Conservation (phyloP, 2,329 filamentous ascomycete genomes). For the Falciphora oryzae region DNA sequence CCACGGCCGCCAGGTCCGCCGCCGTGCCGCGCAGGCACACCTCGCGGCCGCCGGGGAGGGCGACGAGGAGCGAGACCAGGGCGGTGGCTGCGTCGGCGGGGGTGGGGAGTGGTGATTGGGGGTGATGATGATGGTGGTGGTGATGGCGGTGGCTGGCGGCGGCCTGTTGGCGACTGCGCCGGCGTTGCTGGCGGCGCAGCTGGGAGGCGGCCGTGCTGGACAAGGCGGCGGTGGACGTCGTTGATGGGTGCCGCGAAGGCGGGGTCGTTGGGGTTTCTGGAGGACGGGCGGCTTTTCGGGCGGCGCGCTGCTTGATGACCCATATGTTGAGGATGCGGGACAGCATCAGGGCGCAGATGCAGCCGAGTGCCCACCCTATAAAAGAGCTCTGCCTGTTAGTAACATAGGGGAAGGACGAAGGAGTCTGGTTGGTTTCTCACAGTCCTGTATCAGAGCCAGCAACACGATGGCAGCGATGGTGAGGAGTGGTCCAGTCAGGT, state of each 20-base stretch:
- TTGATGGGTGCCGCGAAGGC: background rate
- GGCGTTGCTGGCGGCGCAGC: constrained; percentile 12
- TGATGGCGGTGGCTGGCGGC: background rate
- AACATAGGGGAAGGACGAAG: background rate
- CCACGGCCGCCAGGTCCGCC: constrained; percentile 54
- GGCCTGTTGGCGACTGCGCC: constrained; percentile 11
- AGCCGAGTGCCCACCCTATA: constrained; percentile 41
- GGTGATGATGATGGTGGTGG: constrained; percentile 10
- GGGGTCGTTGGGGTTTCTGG: constrained; percentile 6
- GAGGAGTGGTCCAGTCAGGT: constrained; percentile 40
- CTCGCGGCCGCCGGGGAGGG: constrained; percentile 44
- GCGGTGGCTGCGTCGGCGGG: constrained; percentile 15
- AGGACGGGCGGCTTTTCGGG: constrained; percentile 10
- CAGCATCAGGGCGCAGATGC: constrained; percentile 42
- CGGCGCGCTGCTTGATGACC: constrained; percentile 47
- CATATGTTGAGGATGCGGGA: constrained; percentile 51
- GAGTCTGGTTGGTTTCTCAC: constrained; percentile 19
- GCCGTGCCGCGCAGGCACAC: constrained; percentile 47
- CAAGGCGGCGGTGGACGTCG: constrained; percentile 3
- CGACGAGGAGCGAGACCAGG: constrained; percentile 41
- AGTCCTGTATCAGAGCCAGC: constrained; percentile 42
- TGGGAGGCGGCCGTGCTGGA: constrained; percentile 16
- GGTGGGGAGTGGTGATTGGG: constrained; percentile 5
- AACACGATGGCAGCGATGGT: constrained; percentile 38
- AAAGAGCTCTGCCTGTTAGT: constrained; percentile 4